Evolutionary conservation across 345 rosid species (phyloP).

Genomic region (Iberis pinnata): DNA sequence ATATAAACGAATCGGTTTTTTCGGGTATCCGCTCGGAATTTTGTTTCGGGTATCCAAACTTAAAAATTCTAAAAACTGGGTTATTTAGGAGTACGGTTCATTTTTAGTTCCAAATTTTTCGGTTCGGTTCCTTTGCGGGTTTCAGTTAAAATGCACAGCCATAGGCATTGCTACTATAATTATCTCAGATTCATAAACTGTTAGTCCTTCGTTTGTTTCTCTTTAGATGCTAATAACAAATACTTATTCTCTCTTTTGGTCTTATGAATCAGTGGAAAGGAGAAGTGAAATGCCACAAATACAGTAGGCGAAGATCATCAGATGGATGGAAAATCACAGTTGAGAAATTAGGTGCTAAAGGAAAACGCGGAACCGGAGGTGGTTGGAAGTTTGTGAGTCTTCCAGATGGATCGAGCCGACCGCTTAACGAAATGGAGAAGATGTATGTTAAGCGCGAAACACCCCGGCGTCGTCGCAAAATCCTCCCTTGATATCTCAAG

Average conservation of each 20-base stretch:
- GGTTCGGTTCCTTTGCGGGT: no score
- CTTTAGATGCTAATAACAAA: not conserved
- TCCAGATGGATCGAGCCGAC: constrained; percentile 86
- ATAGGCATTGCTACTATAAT: no score
- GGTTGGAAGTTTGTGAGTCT: constrained; percentile 94
- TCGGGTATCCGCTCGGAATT: no score
- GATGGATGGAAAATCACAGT: constrained; percentile 85
- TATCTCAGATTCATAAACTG: no score
- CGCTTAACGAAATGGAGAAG: constrained; percentile 71
- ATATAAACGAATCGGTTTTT: no score
- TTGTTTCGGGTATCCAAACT: no score
- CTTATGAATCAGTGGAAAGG: constrained; percentile 51
- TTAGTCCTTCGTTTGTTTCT: constrained; percentile 1
- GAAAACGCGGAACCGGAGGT: constrained; percentile 84
- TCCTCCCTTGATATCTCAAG: constrained; percentile 48
- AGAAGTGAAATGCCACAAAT: constrained; percentile 72
- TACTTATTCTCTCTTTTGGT: not conserved
- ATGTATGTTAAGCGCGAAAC: constrained; percentile 81
- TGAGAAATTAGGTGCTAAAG: constrained; percentile 69
- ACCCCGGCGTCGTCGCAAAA: constrained; percentile 68
- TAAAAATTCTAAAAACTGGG: no score
- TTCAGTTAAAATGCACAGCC: no score
- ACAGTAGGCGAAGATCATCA: constrained; percentile 71
- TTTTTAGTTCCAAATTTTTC: no score
- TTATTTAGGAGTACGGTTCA: no score